Evolutionary conservation across 108 stramenopile genomes (phyloP).

Genomic region (Craspedostauros australis): DNA sequence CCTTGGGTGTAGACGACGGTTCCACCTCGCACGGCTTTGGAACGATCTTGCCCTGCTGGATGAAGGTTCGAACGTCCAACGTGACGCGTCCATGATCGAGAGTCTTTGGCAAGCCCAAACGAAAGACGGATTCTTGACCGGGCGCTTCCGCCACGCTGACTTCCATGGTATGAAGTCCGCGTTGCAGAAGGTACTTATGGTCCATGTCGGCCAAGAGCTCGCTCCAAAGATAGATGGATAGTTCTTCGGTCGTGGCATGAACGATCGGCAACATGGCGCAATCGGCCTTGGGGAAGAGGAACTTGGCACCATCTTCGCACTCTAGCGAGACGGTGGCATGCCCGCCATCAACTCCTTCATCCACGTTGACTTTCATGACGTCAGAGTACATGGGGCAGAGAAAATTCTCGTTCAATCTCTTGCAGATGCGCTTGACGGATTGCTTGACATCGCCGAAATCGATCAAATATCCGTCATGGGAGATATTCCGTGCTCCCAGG

Average conservation of each 20-base stretch:
- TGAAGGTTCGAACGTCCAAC: constrained; percentile 36
- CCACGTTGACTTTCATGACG: constrained; percentile 69
- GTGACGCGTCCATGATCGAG: constrained; percentile 1
- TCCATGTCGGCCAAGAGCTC: constrained; percentile 59
- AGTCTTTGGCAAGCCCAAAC: constrained; percentile 43
- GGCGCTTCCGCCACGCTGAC: constrained; percentile 85
- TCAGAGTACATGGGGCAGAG: constrained; percentile 83
- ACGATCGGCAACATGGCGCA: constrained; percentile 88
- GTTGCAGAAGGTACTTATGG: constrained; percentile 45
- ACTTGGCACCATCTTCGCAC: constrained; percentile 86
- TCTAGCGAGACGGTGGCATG: constrained; percentile 43
- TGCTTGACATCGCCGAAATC: constrained; percentile 93
- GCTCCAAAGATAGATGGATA: constrained; percentile 83
- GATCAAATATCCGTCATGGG: constrained; percentile 85
- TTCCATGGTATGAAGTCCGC: constrained; percentile 85
- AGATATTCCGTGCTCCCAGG: constrained; percentile 52
- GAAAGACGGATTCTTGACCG: constrained; percentile 83
- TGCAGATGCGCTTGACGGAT: constrained; percentile 74
- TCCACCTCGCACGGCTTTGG: constrained; percentile 50
- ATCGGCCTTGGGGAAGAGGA: constrained; percentile 75
- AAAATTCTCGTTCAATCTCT: constrained; percentile 90
- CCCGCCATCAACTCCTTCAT: constrained; percentile 30
- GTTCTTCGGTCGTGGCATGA: constrained; percentile 93
- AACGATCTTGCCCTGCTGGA: constrained; percentile 19
- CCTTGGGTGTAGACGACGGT: too few relatives aligned